Conservation (phyloP, 1,284 basidiomycete species). For the Waitea zeae region DNA sequence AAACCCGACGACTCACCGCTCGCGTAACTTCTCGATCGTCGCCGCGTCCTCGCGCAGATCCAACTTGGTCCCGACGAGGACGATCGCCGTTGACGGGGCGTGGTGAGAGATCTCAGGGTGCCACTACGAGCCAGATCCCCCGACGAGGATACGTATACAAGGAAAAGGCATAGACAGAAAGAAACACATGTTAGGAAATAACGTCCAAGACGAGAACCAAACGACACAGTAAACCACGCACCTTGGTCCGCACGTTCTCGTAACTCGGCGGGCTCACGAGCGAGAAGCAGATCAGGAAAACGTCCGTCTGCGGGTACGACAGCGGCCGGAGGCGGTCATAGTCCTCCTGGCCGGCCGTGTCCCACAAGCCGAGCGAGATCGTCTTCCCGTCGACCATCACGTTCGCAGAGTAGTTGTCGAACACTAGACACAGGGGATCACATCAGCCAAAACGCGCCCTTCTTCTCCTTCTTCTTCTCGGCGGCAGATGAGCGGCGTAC, state of each 20-base stretch:
- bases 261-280: conserved; percentile 94
- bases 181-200: conserved; percentile 2
- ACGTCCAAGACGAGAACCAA: neutral
- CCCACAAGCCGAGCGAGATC: conserved; percentile 93
- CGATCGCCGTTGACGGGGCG: conserved; percentile 86
- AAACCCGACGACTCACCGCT: conserved; percentile 42
- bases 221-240: conserved; percentile 24
- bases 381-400: conserved; percentile 99
- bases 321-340: conserved; percentile 96
- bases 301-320: conserved; percentile 98
- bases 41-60: conserved; percentile 91
- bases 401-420: conserved; percentile 91
- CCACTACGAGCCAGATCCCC: conserved; percentile 41
- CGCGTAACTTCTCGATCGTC: conserved; percentile 84
- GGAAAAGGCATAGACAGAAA: conserved; percentile 5
- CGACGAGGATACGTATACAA: neutral
- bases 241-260: conserved; percentile 97
- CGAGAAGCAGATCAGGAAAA: conserved; percentile 98
- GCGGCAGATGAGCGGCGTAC: conserved; percentile 20
- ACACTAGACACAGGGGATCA: conserved; percentile 36
- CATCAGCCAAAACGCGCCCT: conserved; percentile 2
- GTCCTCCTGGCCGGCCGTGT: conserved; percentile 98
- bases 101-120: conserved; percentile 95
- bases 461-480: neutral
- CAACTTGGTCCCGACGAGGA: conserved; percentile 95